Evolutionary conservation across 306 rosid species (phyloP).

Genomic region (Trifolium subterraneum): DNA sequence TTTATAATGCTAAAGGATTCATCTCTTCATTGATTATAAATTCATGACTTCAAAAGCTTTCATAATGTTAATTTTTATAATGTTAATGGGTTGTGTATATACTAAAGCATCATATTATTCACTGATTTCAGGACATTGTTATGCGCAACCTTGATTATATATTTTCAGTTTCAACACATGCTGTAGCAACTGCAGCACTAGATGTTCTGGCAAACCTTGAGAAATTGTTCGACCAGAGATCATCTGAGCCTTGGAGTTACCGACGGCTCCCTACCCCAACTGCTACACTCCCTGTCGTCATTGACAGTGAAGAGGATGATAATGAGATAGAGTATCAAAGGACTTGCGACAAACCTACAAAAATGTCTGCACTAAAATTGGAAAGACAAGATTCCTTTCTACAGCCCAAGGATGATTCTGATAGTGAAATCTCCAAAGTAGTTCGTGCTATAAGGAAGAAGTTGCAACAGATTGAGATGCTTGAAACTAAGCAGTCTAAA

Average conservation of each 20-base stretch:
- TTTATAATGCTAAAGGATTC: not conserved
- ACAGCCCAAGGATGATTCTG: conserved; percentile 62
- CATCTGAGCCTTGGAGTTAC: conserved; percentile 91
- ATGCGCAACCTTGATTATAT: conserved; percentile 87
- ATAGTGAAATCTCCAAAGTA: conserved; percentile 57
- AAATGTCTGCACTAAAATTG: conserved; percentile 43
- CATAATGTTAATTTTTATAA: too few relatives aligned
- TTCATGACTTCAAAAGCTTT: not conserved
- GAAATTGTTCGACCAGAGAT: conserved; percentile 69
- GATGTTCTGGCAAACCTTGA: conserved; percentile 85
- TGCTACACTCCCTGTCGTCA: conserved; percentile 82
- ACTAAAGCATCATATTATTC: conserved; percentile 25
- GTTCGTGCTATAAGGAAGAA: conserved; percentile 84
- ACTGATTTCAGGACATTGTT: conserved; percentile 75
- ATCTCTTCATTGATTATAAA: not conserved
- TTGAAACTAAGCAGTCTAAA: conserved; percentile 75
- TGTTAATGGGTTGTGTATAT: conserved; percentile 40
- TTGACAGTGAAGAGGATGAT: conserved; percentile 87
- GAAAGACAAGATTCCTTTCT: conserved; percentile 70
- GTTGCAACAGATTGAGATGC: conserved; percentile 98
- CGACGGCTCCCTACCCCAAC: conserved; percentile 89
- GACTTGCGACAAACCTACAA: conserved; percentile 56
- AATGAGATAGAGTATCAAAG: conserved; percentile 66
- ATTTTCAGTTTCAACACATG: conserved; percentile 72
- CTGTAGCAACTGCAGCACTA: conserved; percentile 66